A percentile compares a stretch with the other conserved stretches of the same genome.
Conservation (phyloP, 1,284 basidiomycete genomes). For the Ceratobasidium sp. region DNA sequence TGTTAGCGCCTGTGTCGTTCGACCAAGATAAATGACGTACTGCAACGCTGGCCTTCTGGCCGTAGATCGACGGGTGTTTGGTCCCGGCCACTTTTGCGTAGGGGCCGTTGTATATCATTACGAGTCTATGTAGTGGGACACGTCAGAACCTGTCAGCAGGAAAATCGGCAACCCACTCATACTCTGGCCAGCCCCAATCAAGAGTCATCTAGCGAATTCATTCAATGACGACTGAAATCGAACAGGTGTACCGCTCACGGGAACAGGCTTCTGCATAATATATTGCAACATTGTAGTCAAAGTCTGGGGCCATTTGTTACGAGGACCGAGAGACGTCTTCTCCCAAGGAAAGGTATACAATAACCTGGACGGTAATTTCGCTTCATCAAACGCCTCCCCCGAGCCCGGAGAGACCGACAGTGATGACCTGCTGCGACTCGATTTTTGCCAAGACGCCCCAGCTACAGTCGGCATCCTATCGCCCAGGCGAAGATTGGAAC, state of each 20-base stretch:
- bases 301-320: conserved; percentile 42
- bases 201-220: conserved; percentile 8
- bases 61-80: conserved; percentile 47
- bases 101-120: conserved; percentile 48
- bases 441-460: not conserved
- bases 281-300: conserved; percentile 37
- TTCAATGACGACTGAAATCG: not conserved
- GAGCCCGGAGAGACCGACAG: not conserved
- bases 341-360: conserved; percentile 43
- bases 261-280: conserved; percentile 39
- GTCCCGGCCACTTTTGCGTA: conserved; percentile 45
- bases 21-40: not conserved
- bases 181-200: conserved; percentile 37
- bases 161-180: not conserved
- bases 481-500: not conserved
- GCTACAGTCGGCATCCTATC: not conserved
- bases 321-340: conserved; percentile 30
- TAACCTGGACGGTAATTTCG: conserved; percentile 10
- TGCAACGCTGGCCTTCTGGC: conserved; percentile 37
- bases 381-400: not conserved
- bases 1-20: not conserved
- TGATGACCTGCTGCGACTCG: not conserved
- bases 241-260: conserved; percentile 18
- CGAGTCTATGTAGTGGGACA: conserved; percentile 13
- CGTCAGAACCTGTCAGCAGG: not conserved